Evolutionary conservation across 2,329 filamentous ascomycete species (phyloP).

Genomic region (Cladophialophora bantiana): DNA sequence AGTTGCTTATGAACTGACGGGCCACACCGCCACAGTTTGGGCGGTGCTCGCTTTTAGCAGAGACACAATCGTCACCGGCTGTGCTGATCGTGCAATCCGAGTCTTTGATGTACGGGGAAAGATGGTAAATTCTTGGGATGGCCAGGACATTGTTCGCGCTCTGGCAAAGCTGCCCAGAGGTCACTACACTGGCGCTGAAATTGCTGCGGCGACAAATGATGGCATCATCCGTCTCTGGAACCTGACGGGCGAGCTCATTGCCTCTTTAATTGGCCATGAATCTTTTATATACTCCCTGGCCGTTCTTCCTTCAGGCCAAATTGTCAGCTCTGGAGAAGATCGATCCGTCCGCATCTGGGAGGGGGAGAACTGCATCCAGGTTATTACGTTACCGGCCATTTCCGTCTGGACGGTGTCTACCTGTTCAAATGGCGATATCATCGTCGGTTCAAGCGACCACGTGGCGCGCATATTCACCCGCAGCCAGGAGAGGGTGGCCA

Average conservation of each 20-base stretch:
- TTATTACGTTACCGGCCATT: constrained; percentile 95
- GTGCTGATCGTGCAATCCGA: constrained; percentile 87
- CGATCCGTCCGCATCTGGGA: constrained; percentile 92
- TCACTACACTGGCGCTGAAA: constrained; percentile 84
- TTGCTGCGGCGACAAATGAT: constrained; percentile 94
- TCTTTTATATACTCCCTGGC: constrained; percentile 92
- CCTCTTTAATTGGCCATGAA: constrained; percentile 84
- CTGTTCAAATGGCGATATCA: constrained; percentile 84
- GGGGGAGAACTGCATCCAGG: constrained; percentile 83
- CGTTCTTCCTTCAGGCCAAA: constrained; percentile 78
- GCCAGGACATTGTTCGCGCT: constrained; percentile 85
- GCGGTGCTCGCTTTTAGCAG: constrained; percentile 84
- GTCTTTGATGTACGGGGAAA: constrained; percentile 74
- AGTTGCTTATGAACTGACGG: constrained; percentile 71
- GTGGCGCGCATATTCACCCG: constrained; percentile 84
- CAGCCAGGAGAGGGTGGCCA: constrained; percentile 71
- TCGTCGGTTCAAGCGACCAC: constrained; percentile 90
- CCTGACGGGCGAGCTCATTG: constrained; percentile 75
- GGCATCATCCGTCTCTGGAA: constrained; percentile 88
- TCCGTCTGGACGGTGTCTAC: constrained; percentile 95
- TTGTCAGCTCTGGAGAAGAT: constrained; percentile 92
- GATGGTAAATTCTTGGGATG: constrained; percentile 69
- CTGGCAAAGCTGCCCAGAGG: constrained; percentile 78
- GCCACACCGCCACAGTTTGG: constrained; percentile 86
- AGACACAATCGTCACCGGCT: constrained; percentile 82